Base-by-base conservation (phyloP, 148 eudicot species). In the Pharnaceum exiguum region DNA sequence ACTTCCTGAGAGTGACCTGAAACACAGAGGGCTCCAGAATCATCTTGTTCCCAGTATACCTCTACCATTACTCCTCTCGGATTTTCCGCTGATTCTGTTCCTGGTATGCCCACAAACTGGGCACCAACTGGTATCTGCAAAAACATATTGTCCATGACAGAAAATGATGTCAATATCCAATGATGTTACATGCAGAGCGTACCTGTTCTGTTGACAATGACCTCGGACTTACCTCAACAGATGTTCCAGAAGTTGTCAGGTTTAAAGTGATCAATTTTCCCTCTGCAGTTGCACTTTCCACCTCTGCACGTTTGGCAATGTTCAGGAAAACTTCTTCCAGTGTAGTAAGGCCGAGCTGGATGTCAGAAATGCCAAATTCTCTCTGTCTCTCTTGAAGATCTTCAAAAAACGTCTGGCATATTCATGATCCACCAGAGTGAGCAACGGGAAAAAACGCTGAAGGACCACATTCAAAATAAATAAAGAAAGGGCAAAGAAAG, bases 281-380 rank as follows among this genome's bases (percentile, higher is more conserved):
- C 63, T 88, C 95, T 23, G 96, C 83, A 19, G 82, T 77, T 54
- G 95, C 98, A 67, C 67, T 86, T 64, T 93, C 99, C 37, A 93
- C 62, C 79, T 93, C 96, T 44, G 99, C 96, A 55, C 80, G 79
- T 65, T 65, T 86, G 13, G 91, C 99, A 59, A 93, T 86, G 63
- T 89, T 89, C 28, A 93, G 71, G 62, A 93, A 93, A 51, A 93
- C 95, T 74, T 93, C 95, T 83, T 93, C 99, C 27, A 93, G 81
- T 36, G 96, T 93, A 23, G 95, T 78, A 39, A 93, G 95, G 42
- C 96, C 90, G 10, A 93, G 83, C 77, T 93, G 99, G 71, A 88
- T 78, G 66, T 88, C 96, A 7, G 84, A 46, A 70, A 93, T 93
- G 10, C 85, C 82, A 39, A 89, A 83, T 60, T 93, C 91, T 30